Conservation (phyloP, 768 basidiomycete genomes). For the Mycena haematopus region DNA sequence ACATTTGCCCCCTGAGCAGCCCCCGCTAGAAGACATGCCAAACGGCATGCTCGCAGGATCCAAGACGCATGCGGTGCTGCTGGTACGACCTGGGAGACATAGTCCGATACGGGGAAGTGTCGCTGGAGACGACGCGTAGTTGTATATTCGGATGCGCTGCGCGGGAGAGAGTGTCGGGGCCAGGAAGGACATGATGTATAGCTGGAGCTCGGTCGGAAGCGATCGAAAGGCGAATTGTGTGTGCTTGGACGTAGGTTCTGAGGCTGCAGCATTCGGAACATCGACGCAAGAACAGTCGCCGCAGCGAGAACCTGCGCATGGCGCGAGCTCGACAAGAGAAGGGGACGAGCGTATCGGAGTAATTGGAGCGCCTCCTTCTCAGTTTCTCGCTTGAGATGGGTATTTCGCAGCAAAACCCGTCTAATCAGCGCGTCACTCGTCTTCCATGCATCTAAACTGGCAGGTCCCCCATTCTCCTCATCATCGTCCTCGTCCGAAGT, state of each 20-base stretch:
- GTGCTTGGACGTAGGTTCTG: conserved; percentile 8
- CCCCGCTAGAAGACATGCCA: conserved; percentile 29
- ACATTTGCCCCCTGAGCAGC: conserved; percentile 46
- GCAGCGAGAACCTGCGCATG: background rate
- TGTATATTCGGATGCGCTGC: conserved; percentile 60
- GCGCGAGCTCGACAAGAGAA: conserved; percentile 46
- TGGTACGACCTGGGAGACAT: conserved; percentile 27
- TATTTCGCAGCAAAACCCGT: conserved; percentile 51
- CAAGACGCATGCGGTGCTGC: conserved; percentile 34
- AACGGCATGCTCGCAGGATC: conserved; percentile 45
- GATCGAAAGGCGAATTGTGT: conserved; percentile 42
- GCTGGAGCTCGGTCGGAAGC: conserved; percentile 64
- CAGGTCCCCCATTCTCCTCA: conserved; percentile 28
- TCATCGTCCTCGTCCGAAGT: conserved; percentile 36
- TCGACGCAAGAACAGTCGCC: conserved; percentile 18
- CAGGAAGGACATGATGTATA: conserved; percentile 62
- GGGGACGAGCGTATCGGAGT: conserved; percentile 54
- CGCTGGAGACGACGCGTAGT: conserved; percentile 51
- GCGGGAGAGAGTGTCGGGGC: conserved; percentile 61
- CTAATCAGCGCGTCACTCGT: conserved; percentile 41
- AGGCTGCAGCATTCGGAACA: background rate
- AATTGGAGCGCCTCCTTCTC: conserved; percentile 56
- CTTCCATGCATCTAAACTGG: conserved; percentile 42
- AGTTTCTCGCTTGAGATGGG: conserved; percentile 42
- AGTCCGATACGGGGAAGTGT: conserved; percentile 50